Conservation (phyloP, 495 filamentous ascomycete genomes). For the Penicillium simplicissimum region DNA sequence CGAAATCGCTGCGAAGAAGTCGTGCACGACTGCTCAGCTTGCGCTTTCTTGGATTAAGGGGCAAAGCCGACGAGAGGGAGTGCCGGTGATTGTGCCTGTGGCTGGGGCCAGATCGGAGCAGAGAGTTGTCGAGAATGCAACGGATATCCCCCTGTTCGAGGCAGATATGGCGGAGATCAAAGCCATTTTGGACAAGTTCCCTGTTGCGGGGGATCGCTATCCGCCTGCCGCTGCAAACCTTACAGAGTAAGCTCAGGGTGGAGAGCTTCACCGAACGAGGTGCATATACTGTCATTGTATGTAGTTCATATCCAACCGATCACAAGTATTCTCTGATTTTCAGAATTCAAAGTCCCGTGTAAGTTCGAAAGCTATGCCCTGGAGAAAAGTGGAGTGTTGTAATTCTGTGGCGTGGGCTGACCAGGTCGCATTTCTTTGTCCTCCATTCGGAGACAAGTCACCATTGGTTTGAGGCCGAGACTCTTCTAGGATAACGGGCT, state of each 20-base stretch:
- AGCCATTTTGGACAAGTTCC: background rate
- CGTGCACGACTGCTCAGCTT: background rate
- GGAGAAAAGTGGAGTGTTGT: too few relatives aligned
- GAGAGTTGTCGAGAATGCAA: background rate
- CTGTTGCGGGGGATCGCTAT: background rate
- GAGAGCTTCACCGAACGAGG: background rate
- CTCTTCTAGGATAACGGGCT: background rate
- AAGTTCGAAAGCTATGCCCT: too few relatives aligned
- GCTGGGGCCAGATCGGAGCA: background rate
- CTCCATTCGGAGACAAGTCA: background rate
- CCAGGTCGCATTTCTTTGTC: background rate
- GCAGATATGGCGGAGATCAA: background rate
- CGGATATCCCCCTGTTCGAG: background rate
- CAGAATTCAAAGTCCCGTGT: too few relatives aligned
- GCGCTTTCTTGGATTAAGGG: background rate
- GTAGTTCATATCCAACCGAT: too few relatives aligned
- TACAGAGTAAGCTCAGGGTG: background rate
- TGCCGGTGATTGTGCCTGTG: background rate
- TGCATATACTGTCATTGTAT: background rate
- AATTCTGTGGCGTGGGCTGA: background rate
- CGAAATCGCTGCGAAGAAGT: background rate
- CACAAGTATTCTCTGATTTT: too few relatives aligned
- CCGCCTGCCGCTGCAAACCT: background rate
- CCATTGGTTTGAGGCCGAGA: background rate
- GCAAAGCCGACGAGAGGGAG: background rate